Evolutionary conservation across 2,329 filamentous ascomycete genomes (phyloP), one percentile per base, ranked within the genome.

Genomic region (Ophiostoma montium): DNA sequence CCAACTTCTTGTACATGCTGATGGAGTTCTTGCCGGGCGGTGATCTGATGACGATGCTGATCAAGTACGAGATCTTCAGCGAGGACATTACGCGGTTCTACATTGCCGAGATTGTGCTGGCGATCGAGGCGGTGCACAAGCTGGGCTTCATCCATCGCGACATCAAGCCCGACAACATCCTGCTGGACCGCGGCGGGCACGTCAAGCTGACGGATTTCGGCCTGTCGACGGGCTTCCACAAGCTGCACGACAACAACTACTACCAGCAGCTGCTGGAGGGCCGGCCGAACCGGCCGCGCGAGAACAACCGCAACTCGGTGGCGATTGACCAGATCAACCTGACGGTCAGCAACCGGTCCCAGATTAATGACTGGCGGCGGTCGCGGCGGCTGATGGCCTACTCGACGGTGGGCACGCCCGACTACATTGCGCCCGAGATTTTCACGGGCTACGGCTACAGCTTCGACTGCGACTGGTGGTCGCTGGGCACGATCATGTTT

Each of bases 31-130:
- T 98, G 65, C 92, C 92, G 8, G 92, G 92, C 65, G 92, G 92
- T 65, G 92, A 98, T 70, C 67, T 98, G 64, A 98, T 98, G 92
- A 98, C 92, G 3, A 98, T 98, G 92, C 74, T 98, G 58, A 98
- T 98, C 71, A 98, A 96, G 74, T 98, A 98, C 62, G 92, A 98
- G 65, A 95, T 98, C 64, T 98, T 98, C 66, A 94, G 88, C 0
- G 90, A 96, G 65, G 92, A 98, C 58, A 96, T 98, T 57, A 98
- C 92, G 30, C 81, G 92, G 16, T 98, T 98, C 68, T 98, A 98
- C 68, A 98, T 98, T 78, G 92, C 92, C 21, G 90, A 98, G 66
- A 90, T 96, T 59, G 86, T 95, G 21, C 76, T 96, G 62, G 92
- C 92, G n/a, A 96, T 98, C 57, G 92, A 98, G 63, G 92, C 92